Evolutionary conservation across 768 basidiomycete genomes (phyloP).

Genomic region (Russula griseocarnosa): DNA sequence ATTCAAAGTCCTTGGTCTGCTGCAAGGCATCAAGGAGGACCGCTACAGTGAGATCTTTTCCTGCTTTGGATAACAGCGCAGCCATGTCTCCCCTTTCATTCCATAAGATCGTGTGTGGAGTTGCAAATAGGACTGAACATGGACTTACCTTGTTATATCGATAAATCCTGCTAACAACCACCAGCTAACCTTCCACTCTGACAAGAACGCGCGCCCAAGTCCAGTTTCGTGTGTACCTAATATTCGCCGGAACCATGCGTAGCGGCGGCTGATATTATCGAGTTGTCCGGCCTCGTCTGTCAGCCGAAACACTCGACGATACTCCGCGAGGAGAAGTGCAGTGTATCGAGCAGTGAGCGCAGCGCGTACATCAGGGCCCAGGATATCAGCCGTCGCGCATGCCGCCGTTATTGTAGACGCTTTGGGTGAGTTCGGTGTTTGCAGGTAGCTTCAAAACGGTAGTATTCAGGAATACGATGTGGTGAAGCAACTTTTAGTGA

Average conservation of each 20-base stretch:
- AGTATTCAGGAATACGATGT: background rate
- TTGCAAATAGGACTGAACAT: background rate
- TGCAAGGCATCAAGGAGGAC: slow-evolving; percentile 82
- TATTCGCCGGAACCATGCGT: slow-evolving; percentile 90
- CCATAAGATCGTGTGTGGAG: background rate
- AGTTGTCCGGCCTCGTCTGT: slow-evolving; percentile 94
- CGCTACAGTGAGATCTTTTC: slow-evolving; percentile 67
- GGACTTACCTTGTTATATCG: slow-evolving; percentile 78
- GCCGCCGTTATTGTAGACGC: slow-evolving; percentile 69
- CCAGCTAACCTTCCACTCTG: slow-evolving; percentile 83
- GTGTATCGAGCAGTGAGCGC: slow-evolving; percentile 87
- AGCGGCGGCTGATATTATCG: slow-evolving; percentile 89
- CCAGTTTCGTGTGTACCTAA: slow-evolving; percentile 86
- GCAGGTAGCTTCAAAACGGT: slow-evolving; percentile 59
- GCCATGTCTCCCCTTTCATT: slow-evolving; percentile 73
- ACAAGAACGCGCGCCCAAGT: slow-evolving; percentile 76
- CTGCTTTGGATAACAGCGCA: slow-evolving; percentile 73
- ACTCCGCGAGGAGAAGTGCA: slow-evolving; percentile 88
- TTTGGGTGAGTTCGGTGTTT: slow-evolving; percentile 56
- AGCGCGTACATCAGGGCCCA: slow-evolving; percentile 77
- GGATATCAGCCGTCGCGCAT: slow-evolving; percentile 82
- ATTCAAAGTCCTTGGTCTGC: slow-evolving; percentile 84
- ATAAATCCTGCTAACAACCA: slow-evolving; percentile 77
- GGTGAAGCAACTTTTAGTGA: background rate
- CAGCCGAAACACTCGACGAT: slow-evolving; percentile 89